Evolutionary conservation across 2,329 filamentous ascomycete genomes (phyloP).

Genomic region (Fulvia fulva): DNA sequence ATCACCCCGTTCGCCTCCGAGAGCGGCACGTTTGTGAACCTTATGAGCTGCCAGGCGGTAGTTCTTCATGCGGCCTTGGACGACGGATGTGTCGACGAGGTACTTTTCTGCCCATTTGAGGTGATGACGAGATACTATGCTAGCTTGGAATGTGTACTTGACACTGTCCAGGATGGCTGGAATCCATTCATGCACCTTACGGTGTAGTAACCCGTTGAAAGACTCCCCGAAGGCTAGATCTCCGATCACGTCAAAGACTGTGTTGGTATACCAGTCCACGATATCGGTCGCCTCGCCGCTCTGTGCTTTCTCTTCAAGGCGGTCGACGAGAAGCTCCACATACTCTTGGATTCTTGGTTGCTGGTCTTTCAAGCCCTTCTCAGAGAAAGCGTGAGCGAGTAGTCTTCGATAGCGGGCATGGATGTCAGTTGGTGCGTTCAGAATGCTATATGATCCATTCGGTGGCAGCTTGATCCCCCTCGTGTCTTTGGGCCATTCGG

Average conservation of each 20-base stretch:
- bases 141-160: constrained; percentile 17
- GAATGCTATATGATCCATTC: constrained; percentile 20
- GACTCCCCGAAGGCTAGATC: constrained; percentile 29
- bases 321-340: constrained; percentile 36
- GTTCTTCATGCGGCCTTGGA: constrained; percentile 20
- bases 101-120: constrained; percentile 5
- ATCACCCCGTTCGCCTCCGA: constrained; percentile 12
- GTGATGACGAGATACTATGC: not conserved
- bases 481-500: constrained; percentile 18
- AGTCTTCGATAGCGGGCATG: constrained; percentile 15
- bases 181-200: constrained; percentile 36
- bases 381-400: constrained; percentile 15
- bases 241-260: constrained; percentile 30
- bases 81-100: constrained; percentile 3
- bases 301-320: constrained; percentile 9
- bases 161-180: constrained; percentile 23
- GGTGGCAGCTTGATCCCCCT: constrained; percentile 29
- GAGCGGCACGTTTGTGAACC: constrained; percentile 9
- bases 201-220: constrained; percentile 22
- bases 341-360: constrained; percentile 38
- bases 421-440: constrained; percentile 8
- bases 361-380: constrained; percentile 36
- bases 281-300: constrained; percentile 25
- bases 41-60: constrained; percentile 8
- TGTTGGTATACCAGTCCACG: constrained; percentile 21